Evolutionary conservation across 1,284 basidiomycete species (phyloP).

Genomic region (Farysia itapuensis): DNA sequence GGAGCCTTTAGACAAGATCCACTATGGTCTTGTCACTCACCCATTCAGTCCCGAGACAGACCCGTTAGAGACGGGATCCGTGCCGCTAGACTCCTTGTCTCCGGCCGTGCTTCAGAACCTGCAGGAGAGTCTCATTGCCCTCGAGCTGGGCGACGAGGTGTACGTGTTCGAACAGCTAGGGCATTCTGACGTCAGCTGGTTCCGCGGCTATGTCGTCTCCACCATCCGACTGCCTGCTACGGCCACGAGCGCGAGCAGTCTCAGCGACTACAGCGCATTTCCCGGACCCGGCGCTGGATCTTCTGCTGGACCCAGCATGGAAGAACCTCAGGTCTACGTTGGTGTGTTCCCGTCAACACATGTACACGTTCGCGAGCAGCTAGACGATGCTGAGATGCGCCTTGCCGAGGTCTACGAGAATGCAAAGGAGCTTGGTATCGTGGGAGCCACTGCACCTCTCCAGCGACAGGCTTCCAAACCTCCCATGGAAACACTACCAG

Average conservation of each 20-base stretch:
- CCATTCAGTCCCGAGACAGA: constrained; percentile 49
- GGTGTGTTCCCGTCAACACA: constrained; percentile 93
- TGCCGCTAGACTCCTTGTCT: constrained; percentile 18
- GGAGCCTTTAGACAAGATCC: constrained; percentile 52
- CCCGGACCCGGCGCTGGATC: constrained; percentile 13
- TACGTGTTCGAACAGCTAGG: constrained; percentile 68
- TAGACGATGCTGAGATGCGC: constrained; percentile 83
- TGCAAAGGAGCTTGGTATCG: constrained; percentile 42
- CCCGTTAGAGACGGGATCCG: constrained; percentile 27
- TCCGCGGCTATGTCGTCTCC: constrained; percentile 76
- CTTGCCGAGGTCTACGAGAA: constrained; percentile 69
- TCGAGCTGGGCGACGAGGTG: constrained; percentile 82
- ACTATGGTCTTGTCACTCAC: constrained; percentile 48
- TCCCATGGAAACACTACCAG: constrained; percentile 39
- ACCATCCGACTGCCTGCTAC: constrained; percentile 25
- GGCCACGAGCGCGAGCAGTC: constrained; percentile 60
- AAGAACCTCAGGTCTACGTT: constrained; percentile 78
- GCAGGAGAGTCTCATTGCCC: constrained; percentile 45
- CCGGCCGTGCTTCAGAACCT: constrained; percentile 20
- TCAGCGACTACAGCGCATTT: constrained; percentile 44
- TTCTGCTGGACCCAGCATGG: constrained; percentile 24
- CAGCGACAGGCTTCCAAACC: constrained; percentile 8
- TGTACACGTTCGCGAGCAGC: constrained; percentile 82
- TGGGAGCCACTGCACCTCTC: constrained; percentile 34
- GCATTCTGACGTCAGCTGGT: constrained; percentile 55